These are phyloP conservation scores for Fusarium paranaense DNA, from an alignment of 2,329 filamentous ascomycete genomes.

Conservation along the genomic window DNA sequence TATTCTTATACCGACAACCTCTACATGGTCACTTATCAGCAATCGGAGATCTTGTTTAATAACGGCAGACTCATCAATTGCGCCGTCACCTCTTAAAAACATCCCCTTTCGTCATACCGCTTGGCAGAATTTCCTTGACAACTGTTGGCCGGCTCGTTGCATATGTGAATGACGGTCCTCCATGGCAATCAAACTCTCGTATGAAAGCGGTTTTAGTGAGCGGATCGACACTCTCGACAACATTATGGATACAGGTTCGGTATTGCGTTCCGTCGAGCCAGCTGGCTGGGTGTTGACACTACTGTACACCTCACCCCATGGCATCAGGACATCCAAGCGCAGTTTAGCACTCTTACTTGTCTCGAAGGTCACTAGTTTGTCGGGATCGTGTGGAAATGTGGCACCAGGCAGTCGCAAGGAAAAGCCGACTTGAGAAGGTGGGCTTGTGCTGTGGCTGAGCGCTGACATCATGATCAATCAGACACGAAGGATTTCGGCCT, in stretches of 20 bases:
- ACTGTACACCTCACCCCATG: conserved; percentile 19
- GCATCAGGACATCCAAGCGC: conserved; percentile 33
- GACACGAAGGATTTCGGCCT: conserved; percentile 24
- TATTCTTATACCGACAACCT: not conserved
- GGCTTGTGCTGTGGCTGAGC: conserved; percentile 29
- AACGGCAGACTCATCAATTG: not conserved
- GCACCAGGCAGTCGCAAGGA: conserved; percentile 15
- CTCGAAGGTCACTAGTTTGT: conserved; percentile 19
- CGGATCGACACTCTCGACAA: conserved; percentile 23
- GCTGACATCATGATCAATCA: conserved; percentile 39
- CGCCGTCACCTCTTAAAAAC: not conserved
- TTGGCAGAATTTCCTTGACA: conserved; percentile 9
- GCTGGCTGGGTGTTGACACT: conserved; percentile 12
- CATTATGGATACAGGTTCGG: conserved; percentile 28
- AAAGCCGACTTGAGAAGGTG: conserved; percentile 31
- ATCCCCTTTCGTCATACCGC: not conserved
- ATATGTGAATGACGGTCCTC: conserved; percentile 18
- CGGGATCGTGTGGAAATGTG: conserved; percentile 22
- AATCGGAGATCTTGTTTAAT: not conserved
- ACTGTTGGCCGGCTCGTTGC: conserved; percentile 13
- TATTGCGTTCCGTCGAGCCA: conserved; percentile 38
- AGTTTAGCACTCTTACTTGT: conserved; percentile 3
- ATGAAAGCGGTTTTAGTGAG: conserved; percentile 7
- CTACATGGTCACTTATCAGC: not conserved
- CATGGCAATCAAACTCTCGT: conserved; percentile 35